phyloP scores from a whole-genome alignment of 805 yeast genomes.

The Metschnikowia lochheadii region DNA sequence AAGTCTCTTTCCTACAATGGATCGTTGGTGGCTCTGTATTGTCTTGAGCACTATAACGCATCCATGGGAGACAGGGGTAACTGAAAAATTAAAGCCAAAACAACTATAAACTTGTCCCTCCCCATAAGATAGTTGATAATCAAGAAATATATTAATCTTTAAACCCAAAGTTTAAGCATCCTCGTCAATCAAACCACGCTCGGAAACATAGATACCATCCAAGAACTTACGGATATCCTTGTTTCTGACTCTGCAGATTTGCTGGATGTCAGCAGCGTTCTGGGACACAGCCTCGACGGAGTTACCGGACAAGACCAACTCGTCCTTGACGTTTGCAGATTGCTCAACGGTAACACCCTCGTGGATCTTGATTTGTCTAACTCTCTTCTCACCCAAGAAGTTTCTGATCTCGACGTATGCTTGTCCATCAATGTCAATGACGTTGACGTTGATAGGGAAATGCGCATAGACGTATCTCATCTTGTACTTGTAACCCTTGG shows the following conservation, averaged over 20 bases:
- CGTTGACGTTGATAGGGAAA: constrained; percentile 99
- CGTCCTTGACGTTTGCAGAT: constrained; percentile 88
- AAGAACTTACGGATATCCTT: constrained; percentile 99
- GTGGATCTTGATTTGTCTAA: constrained; percentile 78
- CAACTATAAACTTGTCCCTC: constrained; percentile 19
- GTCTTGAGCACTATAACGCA: constrained; percentile 37
- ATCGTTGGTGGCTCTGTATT: constrained; percentile 49
- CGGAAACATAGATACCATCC: constrained; percentile 99
- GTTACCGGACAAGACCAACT: constrained; percentile 89
- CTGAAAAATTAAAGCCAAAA: constrained; percentile 7
- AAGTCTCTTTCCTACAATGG: constrained; percentile 22
- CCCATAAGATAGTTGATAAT: constrained; percentile 18
- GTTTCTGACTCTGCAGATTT: constrained; percentile 97
- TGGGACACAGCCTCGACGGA: constrained; percentile 96
- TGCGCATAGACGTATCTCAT: constrained; percentile 99
- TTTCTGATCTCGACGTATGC: constrained; percentile 93
- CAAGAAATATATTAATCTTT: constrained; percentile 24
- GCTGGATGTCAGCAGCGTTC: constrained; percentile 97
- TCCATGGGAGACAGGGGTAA: constrained; percentile 25
- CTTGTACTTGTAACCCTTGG: constrained; percentile 98
- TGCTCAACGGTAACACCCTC: constrained; percentile 86
- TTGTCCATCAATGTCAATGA: constrained; percentile 71
- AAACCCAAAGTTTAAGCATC: constrained; percentile 30
- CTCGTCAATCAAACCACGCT: constrained; percentile 82
- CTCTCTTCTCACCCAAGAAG: constrained; percentile 99